Evolutionary conservation across 2,329 filamentous ascomycete genomes (phyloP), one percentile per base, ranked within the genome.

Genomic region (Epicoccum nigrum): DNA sequence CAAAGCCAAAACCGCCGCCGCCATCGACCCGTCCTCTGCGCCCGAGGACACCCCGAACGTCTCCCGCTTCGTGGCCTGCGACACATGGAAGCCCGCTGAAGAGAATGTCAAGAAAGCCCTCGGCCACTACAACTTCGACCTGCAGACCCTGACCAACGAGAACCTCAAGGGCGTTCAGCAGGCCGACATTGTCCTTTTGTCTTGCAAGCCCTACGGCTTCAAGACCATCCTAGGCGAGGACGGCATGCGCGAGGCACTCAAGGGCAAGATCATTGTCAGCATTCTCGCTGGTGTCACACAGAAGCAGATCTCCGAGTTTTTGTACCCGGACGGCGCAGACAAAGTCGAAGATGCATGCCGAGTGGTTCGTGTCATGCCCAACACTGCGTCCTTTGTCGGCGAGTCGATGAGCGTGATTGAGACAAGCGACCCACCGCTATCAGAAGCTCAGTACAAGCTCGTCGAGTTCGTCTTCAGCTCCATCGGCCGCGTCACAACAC

Each of bases 391-490:
- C 20, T 81, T 89, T 40, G 87, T 95, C 51, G 78, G 89, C 38
- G 87, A 95, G 73, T 86, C 84, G 61, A 94, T 94, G 89, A 93
- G 78, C 7, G 79, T 94, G 45, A 87, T 96, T 60, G 86, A 84
- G 39, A 85, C 81, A 1, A 79, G 81, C 6, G 78, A 77, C 7
- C 83, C 86, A 7, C 80, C 85, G 3, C 76, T 90, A 12, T 77
- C 81, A 4, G 67, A 78, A 1, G 74, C 78, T 15, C 80, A 80
- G 23, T 76, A 82, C 67, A 53, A 65, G 15, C 79, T 92, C 9
- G 82, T 91, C 15, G 85, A 83, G 23, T 92, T 88, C 86, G 88
- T 92, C 64, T 93, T 93, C 78, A 83, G 79, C 66, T 82, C 83
- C 44, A 88, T 92, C 51, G 89, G 89, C 39, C 82, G 86, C 32